Evolutionary conservation across 768 basidiomycete species (phyloP).

Genomic region (Xerocomellus dryophilus): DNA sequence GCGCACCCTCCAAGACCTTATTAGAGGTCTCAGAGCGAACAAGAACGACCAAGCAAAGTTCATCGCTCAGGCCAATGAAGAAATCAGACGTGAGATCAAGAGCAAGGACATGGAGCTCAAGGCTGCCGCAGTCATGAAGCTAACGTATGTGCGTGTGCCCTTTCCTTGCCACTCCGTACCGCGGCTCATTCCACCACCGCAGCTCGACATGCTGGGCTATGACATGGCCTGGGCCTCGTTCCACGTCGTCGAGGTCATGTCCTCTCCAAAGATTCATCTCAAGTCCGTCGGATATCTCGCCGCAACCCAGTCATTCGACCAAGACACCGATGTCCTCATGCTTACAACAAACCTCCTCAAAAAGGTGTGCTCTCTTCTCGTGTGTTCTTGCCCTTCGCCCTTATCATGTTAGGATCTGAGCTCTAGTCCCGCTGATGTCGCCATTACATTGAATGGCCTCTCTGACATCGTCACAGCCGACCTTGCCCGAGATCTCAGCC

Average conservation of each 20-base stretch:
- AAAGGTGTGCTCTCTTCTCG: constrained; percentile 56
- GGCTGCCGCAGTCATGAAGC: constrained; percentile 90
- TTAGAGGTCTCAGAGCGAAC: constrained; percentile 92
- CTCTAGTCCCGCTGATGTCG: constrained; percentile 70
- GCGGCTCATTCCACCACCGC: constrained; percentile 12
- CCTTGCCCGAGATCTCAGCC: constrained; percentile 85
- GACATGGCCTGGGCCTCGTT: constrained; percentile 97
- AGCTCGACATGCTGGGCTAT: constrained; percentile 98
- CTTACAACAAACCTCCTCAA: constrained; percentile 93
- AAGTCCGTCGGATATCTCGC: constrained; percentile 97
- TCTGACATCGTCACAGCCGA: constrained; percentile 82
- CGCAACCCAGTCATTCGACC: constrained; percentile 84
- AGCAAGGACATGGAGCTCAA: constrained; percentile 96
- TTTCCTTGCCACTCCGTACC: neutral
- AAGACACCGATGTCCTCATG: constrained; percentile 96
- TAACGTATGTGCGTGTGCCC: constrained; percentile 72
- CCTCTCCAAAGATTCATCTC: constrained; percentile 83
- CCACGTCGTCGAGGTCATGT: constrained; percentile 98
- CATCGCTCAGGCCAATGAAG: constrained; percentile 89
- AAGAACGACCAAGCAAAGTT: constrained; percentile 92
- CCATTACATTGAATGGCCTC: constrained; percentile 77
- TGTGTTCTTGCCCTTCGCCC: constrained; percentile 1
- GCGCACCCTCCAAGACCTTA: constrained; percentile 91
- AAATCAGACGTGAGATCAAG: constrained; percentile 89
- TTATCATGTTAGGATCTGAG: constrained; percentile 62